Base-by-base conservation (phyloP, 1,139 yeast species). In the Candida labiduridarum region DNA sequence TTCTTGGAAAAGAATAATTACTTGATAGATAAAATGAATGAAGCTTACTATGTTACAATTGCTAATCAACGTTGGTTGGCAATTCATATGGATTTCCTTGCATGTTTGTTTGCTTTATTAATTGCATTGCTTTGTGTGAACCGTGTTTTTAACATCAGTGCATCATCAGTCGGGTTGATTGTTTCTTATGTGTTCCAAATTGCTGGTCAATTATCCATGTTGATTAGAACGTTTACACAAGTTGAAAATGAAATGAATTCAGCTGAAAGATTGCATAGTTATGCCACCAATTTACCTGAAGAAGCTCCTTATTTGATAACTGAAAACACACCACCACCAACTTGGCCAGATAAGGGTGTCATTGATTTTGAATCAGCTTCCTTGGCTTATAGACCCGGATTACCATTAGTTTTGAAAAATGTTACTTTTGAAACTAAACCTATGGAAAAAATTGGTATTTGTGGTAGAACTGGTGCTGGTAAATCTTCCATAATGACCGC, bases 381-480 rank as follows among this genome's bases (percentile, higher is more conserved):
- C 22, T 74, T 91, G 77, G 74, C 85, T 8, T 91, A 91, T 65
- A 82, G 96, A 60, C 86, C 85, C 0, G 89, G 83, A 1, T 72
- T 90, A 50, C 96, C 97, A 1, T 67, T 79, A 25, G 96, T 89
- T 5, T 71, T 91, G 62, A 84, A 85, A 52, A 66, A 81, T 51
- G 64, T 91, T 47, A 62, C 63, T 33, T 68, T 82, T 44, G 58
- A 63, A 2, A 70, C 87, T 14, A 66, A 72, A 10, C 78, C 83
- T 1, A 79, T 82, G 22, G 85, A 84, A 62, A 86, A 83, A 63
- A 76, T 87, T 53, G 94, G 94, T 42, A 83, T 87, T 53, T 84
- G 89, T 65, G 94, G 94, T 19, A 79, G 94, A 62, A 87, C 94
- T 0, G 94, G 94, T 51, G 92, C 92, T 7, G 94, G 94, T 42